A percentile compares a stretch with the other conserved stretches of the same genome.
These are phyloP conservation scores for Heracleum sosnowskyi DNA, from an alignment of 129 eudicot genomes.

Conservation along the genomic window DNA sequence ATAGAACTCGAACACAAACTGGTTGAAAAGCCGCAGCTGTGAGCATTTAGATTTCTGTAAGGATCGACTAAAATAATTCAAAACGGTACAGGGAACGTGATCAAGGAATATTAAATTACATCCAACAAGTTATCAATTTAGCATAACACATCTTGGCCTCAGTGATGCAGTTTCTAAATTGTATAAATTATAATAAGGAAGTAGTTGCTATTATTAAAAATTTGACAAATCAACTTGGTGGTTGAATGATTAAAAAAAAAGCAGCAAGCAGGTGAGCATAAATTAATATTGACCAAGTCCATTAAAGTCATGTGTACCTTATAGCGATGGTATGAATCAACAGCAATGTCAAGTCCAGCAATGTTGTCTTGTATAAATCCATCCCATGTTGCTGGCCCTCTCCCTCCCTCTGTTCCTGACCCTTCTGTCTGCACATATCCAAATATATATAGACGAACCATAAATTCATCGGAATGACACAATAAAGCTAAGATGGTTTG, in stretches of 20 bases:
- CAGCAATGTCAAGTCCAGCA: slow-evolving; percentile 9
- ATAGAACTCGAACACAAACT: no score
- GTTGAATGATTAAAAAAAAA: neutral
- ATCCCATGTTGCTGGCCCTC: slow-evolving; percentile 18
- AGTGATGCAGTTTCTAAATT: neutral
- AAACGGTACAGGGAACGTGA: no score
- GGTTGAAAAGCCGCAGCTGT: no score
- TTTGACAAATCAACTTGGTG: neutral
- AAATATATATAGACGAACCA: no score
- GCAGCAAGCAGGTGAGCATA: neutral
- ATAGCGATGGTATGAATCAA: slow-evolving; percentile 16
- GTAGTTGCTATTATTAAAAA: neutral
- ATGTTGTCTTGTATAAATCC: slow-evolving; percentile 10
- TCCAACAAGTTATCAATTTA: no score
- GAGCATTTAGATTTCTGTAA: no score
- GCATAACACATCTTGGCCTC: neutral
- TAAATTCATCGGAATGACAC: neutral
- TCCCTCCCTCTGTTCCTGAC: slow-evolving; percentile 14
- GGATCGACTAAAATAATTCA: no score
- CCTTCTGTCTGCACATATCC: slow-evolving; percentile 10
- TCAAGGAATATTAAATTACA: neutral
- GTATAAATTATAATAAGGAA: neutral
- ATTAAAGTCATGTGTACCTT: neutral
- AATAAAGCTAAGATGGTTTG: no score
- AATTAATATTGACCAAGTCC: neutral